These are phyloP conservation scores for Rhinocladiella mackenziei DNA, from an alignment of 2,329 filamentous ascomycete species.

Conservation along the genomic window DNA sequence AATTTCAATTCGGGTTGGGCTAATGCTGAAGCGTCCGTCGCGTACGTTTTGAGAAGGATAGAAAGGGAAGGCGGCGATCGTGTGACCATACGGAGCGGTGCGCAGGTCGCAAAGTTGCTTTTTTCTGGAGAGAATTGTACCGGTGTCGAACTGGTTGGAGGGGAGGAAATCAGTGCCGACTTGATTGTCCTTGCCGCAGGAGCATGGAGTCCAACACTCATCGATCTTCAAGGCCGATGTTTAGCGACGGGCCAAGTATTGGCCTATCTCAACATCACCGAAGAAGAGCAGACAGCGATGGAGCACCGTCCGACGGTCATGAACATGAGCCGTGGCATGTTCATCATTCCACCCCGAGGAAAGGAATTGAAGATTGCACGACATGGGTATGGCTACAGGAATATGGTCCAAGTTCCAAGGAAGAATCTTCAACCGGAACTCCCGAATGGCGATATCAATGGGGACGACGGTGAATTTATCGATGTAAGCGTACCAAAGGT, in stretches of 20 bases:
- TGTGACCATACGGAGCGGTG: slow-evolving; percentile 36
- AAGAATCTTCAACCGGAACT: slow-evolving; percentile 10
- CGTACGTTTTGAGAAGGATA: slow-evolving; percentile 38
- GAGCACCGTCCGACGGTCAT: slow-evolving; percentile 61
- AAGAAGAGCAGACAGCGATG: slow-evolving; percentile 64
- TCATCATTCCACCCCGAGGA: slow-evolving; percentile 52
- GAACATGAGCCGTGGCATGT: slow-evolving; percentile 49
- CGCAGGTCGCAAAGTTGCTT: slow-evolving; percentile 36
- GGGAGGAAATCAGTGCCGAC: slow-evolving; percentile 23
- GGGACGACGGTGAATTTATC: slow-evolving; percentile 12
- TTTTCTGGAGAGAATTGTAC: slow-evolving; percentile 25
- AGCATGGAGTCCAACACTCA: slow-evolving; percentile 75
- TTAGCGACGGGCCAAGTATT: slow-evolving; percentile 79
- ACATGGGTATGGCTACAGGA: slow-evolving; percentile 62
- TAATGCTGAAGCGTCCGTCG: slow-evolving; percentile 41
- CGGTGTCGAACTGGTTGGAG: slow-evolving; percentile 21
- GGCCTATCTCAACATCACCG: slow-evolving; percentile 70
- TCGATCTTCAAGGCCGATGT: slow-evolving; percentile 72
- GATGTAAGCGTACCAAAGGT: slow-evolving; percentile 40
- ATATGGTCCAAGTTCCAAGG: slow-evolving; percentile 16
- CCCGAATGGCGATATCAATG: slow-evolving; percentile 2
- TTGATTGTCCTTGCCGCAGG: slow-evolving; percentile 68
- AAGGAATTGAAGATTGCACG: slow-evolving; percentile 62
- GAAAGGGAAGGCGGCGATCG: slow-evolving; percentile 31
- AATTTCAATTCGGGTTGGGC: slow-evolving; percentile 48